phyloP scores from a whole-genome alignment of 192 early-diverging fungal genomes.

The Oehlia diaphana region DNA sequence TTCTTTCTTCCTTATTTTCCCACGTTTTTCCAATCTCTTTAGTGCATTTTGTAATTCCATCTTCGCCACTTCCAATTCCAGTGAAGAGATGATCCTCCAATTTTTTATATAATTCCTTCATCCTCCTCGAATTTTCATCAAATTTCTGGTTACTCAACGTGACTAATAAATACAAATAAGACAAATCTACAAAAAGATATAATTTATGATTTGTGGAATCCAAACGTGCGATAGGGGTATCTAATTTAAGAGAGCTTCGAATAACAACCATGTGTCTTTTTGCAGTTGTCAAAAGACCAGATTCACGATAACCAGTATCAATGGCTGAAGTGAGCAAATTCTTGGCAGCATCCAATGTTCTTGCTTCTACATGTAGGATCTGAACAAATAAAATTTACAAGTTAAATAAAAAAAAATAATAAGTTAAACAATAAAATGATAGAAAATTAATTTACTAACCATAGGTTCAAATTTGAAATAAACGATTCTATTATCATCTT shows the following conservation, averaged over 20 bases:
- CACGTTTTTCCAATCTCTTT: constrained; percentile 1
- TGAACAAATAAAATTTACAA: constrained; percentile 13
- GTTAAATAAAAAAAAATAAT: not conserved
- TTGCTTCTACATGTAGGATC: constrained; percentile 56
- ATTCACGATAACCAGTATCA: constrained; percentile 53
- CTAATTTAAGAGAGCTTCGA: constrained; percentile 51
- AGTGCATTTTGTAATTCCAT: not conserved
- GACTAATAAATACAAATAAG: constrained; percentile 42
- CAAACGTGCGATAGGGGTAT: constrained; percentile 54
- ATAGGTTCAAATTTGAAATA: constrained; percentile 60
- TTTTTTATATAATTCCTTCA: constrained; percentile 26
- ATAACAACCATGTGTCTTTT: constrained; percentile 57
- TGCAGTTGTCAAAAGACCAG: constrained; percentile 48
- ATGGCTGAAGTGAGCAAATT: constrained; percentile 44
- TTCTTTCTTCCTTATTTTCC: constrained; percentile 18
- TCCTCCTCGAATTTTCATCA: constrained; percentile 34
- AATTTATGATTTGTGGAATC: constrained; percentile 35
- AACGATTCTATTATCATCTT: constrained; percentile 34
- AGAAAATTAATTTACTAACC: constrained; percentile 34
- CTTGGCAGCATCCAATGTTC: constrained; percentile 47
- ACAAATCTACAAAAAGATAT: constrained; percentile 43
- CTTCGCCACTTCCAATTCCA: constrained; percentile 7
- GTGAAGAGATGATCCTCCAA: constrained; percentile 21
- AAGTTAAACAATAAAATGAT: not conserved
- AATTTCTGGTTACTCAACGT: constrained; percentile 52